These are phyloP conservation scores for Psilocybe subaeruginosa DNA, from an alignment of 768 basidiomycete genomes.

Conservation along the genomic window DNA sequence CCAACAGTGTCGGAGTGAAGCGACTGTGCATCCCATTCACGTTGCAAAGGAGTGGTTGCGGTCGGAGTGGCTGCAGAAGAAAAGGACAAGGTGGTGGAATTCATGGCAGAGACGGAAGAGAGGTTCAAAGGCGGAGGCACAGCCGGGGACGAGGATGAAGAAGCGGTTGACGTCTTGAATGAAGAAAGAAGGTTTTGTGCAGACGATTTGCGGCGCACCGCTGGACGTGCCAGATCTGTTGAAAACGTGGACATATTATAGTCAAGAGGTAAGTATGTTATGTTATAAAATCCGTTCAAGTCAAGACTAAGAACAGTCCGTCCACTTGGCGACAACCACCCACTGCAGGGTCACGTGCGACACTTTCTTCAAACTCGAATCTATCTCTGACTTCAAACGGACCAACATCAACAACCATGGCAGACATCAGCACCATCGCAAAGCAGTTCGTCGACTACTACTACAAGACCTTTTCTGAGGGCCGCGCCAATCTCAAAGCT, in stretches of 20 bases:
- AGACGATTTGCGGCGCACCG: conserved; percentile 84
- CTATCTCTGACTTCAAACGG: background rate
- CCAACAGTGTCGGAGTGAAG: conserved; percentile 50
- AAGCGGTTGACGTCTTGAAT: conserved; percentile 53
- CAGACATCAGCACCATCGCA: conserved; percentile 75
- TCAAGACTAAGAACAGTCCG: background rate
- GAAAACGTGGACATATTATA: conserved; percentile 42
- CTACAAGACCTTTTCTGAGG: conserved; percentile 74
- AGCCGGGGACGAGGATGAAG: conserved; percentile 29
- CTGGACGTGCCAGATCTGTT: conserved; percentile 46
- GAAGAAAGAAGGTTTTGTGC: conserved; percentile 82
- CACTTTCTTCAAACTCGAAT: conserved; percentile 3
- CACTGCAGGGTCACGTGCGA: conserved; percentile 5
- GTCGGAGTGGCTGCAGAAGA: conserved; percentile 45
- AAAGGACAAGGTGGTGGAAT: conserved; percentile 40
- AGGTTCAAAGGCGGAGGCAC: conserved; percentile 36
- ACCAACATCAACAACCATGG: conserved; percentile 46
- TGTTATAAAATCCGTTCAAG: background rate
- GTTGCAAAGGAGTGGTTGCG: conserved; percentile 39
- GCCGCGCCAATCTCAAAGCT: conserved; percentile 53
- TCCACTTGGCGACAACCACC: conserved; percentile 8
- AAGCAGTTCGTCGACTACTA: conserved; percentile 83
- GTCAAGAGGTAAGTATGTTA: conserved; percentile 8
- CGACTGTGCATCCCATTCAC: conserved; percentile 80
- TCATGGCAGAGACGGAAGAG: conserved; percentile 35